Evolutionary conservation across 169 alveolate genomes (phyloP), one percentile per base, ranked within the genome.

Genomic region (Plasmodium cynomolgi): DNA sequence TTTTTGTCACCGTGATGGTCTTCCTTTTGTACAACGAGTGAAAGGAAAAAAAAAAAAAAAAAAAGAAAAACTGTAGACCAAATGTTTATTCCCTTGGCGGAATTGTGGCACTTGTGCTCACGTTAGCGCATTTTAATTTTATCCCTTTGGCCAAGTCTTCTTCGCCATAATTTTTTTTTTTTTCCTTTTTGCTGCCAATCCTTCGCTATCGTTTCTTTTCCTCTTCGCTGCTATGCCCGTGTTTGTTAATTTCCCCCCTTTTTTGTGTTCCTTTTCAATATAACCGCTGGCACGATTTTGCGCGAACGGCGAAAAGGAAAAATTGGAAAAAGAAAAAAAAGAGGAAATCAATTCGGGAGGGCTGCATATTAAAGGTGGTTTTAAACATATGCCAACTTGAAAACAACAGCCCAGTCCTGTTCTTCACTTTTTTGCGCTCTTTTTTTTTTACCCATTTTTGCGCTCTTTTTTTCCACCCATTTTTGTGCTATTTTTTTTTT

Each of bases 1-100:
- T 90, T 79, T 90, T 90, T 80, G 94, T 80, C 41, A 73, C 94
- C 17, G 91, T 90, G 41, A 90, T 90, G 91, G 94, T 90, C 73
- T 90, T 90, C 44, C 91, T 90, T 23, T 68, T 90, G 50, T 90
- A 90, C 73, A 90, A 90, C 74, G 94, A 90, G 44, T 90, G 82
- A 90, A 74, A 13, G 39, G 62, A 41, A 26, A 47, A 33, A 23
- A 84, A 6, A 31, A 39, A 73, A 31, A 33, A 56, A 56, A 68
- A 68, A 56, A 11, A 56, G 3, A 68, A 68, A 68, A 68, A 68
- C 5, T 68, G 77, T 26, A 26, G 77, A 23, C 41, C 39, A 83
- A 50, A 26, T 44, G 15, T 20, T 13, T n/a, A 41, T 41, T 23
- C 56, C 79, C 47, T 84, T 26, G 34, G 83, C 17, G 58, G 56